A percentile compares a stretch with the other conserved stretches of the same genome.
phyloP scores from a whole-genome alignment of 2,329 filamentous ascomycete genomes.

The Bipolaris bicolor region DNA sequence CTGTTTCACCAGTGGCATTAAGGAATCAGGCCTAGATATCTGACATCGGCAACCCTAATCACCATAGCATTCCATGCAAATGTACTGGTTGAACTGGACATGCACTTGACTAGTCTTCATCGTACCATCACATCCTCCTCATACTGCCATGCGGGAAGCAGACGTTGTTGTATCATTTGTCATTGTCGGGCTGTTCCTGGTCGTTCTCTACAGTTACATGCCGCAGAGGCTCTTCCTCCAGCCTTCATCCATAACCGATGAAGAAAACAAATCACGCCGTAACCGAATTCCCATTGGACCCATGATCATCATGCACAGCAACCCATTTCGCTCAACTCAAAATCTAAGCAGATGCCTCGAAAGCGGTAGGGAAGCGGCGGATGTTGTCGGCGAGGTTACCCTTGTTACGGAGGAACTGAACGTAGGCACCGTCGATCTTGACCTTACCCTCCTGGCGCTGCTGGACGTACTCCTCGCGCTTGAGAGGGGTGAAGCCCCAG shows the following conservation, averaged over 20 bases:
- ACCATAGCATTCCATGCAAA: not conserved
- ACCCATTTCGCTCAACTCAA: constrained; percentile 23
- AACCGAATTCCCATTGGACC: constrained; percentile 46
- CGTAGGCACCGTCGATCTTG: constrained; percentile 98
- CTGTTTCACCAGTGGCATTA: not conserved
- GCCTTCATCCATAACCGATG: constrained; percentile 44
- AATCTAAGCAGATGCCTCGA: constrained; percentile 56
- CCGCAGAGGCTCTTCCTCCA: constrained; percentile 32
- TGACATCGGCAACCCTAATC: not conserved
- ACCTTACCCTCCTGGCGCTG: constrained; percentile 92
- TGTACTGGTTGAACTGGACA: too few species aligned
- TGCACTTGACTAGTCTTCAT: not conserved
- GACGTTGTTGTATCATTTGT: constrained; percentile 35
- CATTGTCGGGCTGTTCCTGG: constrained; percentile 43
- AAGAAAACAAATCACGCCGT: constrained; percentile 48
- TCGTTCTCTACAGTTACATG: constrained; percentile 37
- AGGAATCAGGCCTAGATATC: not conserved
- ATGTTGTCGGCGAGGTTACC: constrained; percentile 87
- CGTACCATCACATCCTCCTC: not conserved
- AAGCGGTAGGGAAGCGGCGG: constrained; percentile 92
- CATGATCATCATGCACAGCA: constrained; percentile 38
- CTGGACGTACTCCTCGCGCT: constrained; percentile 95
- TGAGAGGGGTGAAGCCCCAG: constrained; percentile 99
- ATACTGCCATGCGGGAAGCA: not conserved
- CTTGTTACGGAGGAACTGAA: constrained; percentile 98